Base-by-base conservation (phyloP, 208 protist species). In the Crithidia sp. region DNA sequence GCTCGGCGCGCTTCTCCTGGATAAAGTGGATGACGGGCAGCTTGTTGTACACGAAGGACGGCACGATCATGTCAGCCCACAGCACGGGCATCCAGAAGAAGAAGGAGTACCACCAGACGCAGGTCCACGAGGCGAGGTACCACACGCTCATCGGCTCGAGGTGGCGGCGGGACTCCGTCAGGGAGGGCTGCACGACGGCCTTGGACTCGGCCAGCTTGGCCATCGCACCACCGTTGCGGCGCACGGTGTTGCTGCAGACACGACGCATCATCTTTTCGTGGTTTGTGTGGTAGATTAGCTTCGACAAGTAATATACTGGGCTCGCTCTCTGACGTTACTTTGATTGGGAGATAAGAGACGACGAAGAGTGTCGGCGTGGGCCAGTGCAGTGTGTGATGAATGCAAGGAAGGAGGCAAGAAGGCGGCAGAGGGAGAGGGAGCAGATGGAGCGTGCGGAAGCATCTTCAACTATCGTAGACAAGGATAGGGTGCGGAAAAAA, bases 51-150 rank as follows among this genome's bases (percentile, higher is more conserved):
- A 92, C 86, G 55, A 93, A 92, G 7, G 89, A 93, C 4, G 91
- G 91, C 50, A 89, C 82, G 59, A 96, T 90, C 62, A 96, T 77
- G 68, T 96, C 91, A 10, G 87, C 88, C 83, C 83, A 92, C 68
- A 96, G 82, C 83, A 94, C 86, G 57, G 91, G 91, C 79, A 96
- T 85, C 89, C 87, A 95, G 70, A 94, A 93, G 84, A 92, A 96
- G 71, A 96, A 94, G 67, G 87, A 87, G 71, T 94, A 96, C 77
- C 85, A 92, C 91, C 91, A 96, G 57, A 86, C 81, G 63, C 84
- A 89, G 14, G 86, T 86, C 89, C 91, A 96, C 8, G 89, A 94
- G 41, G 89, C 86, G 12, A 96, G 81, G 68, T 94, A 96, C 87
- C 87, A 96, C 43, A 90, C 87, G 66, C 82, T 89, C 91, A 96